Percentiles rank a stretch among this genome's conserved stretches.
Evolutionary conservation across 495 filamentous ascomycete genomes (phyloP).

Genomic region (Penicillium ochrochloron): DNA sequence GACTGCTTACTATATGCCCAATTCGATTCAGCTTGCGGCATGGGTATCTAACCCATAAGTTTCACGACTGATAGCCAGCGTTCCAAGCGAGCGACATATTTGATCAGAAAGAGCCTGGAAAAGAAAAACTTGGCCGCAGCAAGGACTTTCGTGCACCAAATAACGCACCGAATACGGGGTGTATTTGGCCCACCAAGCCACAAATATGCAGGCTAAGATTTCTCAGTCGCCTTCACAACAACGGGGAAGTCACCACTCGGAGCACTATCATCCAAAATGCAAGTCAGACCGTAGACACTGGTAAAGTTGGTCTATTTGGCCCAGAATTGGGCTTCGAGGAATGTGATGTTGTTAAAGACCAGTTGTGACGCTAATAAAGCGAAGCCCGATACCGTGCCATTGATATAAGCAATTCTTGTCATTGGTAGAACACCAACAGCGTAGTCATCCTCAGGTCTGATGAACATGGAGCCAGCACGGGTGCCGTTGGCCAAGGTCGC

Average conservation of each 20-base stretch:
- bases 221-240: slow-evolving; percentile 25
- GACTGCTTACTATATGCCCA: too few species aligned
- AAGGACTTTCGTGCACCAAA: neutral
- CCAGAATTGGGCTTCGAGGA: slow-evolving; percentile 27
- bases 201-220: slow-evolving; percentile 2
- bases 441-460: slow-evolving; percentile 15
- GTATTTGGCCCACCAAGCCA: neutral
- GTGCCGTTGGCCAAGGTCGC: slow-evolving; percentile 23
- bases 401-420: slow-evolving; percentile 15
- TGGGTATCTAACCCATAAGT: too few species aligned
- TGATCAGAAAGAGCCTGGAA: too few species aligned
- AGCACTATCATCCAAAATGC: slow-evolving; percentile 14
- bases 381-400: slow-evolving; percentile 24
- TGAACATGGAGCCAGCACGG: slow-evolving; percentile 22
- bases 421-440: slow-evolving; percentile 18
- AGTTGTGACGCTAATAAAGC: slow-evolving; percentile 27
- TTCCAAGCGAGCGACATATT: too few species aligned
- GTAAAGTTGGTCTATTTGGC: slow-evolving; percentile 8
- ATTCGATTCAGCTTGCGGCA: too few species aligned
- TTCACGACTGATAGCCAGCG: too few species aligned
- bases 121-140: too few species aligned
- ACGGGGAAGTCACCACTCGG: slow-evolving; percentile 24
- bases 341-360: slow-evolving; percentile 23
- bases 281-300: slow-evolving; percentile 20
- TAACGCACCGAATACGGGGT: neutral